A percentile compares a stretch with the other conserved stretches of the same genome.
phyloP scores from a whole-genome alignment of 179 eudicot genomes.

The Actinidia arguta region DNA sequence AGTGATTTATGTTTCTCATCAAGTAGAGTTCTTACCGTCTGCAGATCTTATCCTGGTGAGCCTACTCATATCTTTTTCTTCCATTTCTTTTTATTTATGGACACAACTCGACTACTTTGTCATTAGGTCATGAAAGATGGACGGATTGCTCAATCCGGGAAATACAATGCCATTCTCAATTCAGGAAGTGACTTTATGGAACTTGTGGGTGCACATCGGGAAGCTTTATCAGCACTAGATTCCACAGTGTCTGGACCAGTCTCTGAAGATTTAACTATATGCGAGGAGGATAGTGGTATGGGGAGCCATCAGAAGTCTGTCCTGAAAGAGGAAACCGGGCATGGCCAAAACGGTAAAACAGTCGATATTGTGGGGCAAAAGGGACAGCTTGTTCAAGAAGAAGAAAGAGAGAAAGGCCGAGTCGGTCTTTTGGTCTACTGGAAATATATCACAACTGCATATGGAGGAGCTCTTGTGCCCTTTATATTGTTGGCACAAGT shows the following conservation, averaged over 20 bases:
- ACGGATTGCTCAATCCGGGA: constrained; percentile 76
- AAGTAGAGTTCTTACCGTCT: constrained; percentile 85
- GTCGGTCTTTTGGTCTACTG: constrained; percentile 84
- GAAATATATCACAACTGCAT: constrained; percentile 84
- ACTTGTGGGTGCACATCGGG: constrained; percentile 89
- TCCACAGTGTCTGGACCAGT: constrained; percentile 33
- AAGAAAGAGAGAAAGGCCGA: constrained; percentile 90
- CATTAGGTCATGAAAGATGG: constrained; percentile 92
- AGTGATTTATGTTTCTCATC: constrained; percentile 87
- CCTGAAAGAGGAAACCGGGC: constrained; percentile 28
- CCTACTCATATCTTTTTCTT: constrained; percentile 12
- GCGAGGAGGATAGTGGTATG: too few relatives aligned
- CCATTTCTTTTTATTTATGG: not conserved
- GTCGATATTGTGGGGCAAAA: constrained; percentile 43
- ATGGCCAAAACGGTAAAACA: constrained; percentile 29
- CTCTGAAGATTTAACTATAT: not conserved
- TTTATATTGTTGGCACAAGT: constrained; percentile 55
- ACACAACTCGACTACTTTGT: not conserved
- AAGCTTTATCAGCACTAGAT: constrained; percentile 71
- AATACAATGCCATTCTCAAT: constrained; percentile 67
- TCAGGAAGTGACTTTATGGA: constrained; percentile 86
- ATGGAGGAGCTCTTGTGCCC: constrained; percentile 80
- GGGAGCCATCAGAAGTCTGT: not conserved
- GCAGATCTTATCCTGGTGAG: constrained; percentile 90
- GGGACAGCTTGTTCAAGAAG: constrained; percentile 87